Base-by-base conservation (phyloP, 225 moss, liverwort and hornwort genomes). In the Bryoerythrophyllum caledonicum region DNA sequence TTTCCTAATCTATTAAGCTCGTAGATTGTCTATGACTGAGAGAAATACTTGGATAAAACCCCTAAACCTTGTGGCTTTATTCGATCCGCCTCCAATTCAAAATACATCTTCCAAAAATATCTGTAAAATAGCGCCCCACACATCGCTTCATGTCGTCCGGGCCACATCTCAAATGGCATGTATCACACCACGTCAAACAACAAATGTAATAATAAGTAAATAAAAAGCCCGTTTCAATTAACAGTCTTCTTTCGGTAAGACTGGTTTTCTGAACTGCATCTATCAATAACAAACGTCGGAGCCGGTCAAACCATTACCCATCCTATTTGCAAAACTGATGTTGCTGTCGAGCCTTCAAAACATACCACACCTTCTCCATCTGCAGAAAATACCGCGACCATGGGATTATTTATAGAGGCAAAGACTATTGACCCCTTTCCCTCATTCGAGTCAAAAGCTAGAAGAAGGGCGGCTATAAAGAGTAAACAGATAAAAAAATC, bases 311-410 rank as follows among this genome's bases (percentile, higher is more conserved):
- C 58, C 61, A 74, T 67, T 71, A 84, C 74, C 48, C 71, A 75
- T 75, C 70, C 74, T 78, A 74, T 56, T 44, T 57, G 65, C 74
- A 81, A 73, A 80, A 73, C 76, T 73, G 80, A 80, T 63, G 76
- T 51, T 58, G 73, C 62, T 48, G 32, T 55, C 71, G 71, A 62
- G 55, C 55, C 62, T 41, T 68, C 48, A 52, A 52, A 77, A 74
- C 20, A 66, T 44, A 23, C 26, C 38, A 55, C 10, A 60, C 27
- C 53, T 38, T 40, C 63, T 76, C 53, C 34, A 61, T 51, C 81
- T 84, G 84, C 10, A 71, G 28, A 30, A 62, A 38, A 10, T 1
- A 10, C 10, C 7, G 38, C 8, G 10, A 38, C 38, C 38, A 38
- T 8, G 38, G 38, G 9, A 8, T 38, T 38, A 38, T 38, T 10